Base-by-base conservation (phyloP, 192 early-diverging fungal species). In the Allomyces macrogynus region DNA sequence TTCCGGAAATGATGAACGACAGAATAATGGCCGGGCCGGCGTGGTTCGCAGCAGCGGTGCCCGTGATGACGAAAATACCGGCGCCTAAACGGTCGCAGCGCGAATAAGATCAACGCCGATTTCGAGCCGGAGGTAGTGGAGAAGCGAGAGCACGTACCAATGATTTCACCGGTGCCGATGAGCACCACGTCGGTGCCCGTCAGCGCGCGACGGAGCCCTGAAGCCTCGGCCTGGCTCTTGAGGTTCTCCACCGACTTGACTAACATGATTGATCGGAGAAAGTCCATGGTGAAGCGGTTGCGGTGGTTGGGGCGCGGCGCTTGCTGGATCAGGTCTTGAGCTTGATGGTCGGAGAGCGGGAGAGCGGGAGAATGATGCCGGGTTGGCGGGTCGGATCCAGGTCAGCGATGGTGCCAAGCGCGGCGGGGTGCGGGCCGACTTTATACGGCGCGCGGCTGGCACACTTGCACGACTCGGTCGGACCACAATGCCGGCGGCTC, bases 1-100 rank as follows among this genome's bases (percentile, higher is more conserved):
- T 11, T 4, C 44, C 65, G 22, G 89, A 83, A 11, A 95, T 81
- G 23, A 90, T 63, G 61, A 89, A 90, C n/a, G 89, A 89, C 43
- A 95, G 66, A 4, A 89, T 82, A 16, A 95, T 74, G 2, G 87
- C 87, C 1, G 92, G 92, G 0, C 92, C 92, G 11, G 92, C 84
- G 65, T 89, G 79, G 12, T 80, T 71, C 0, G 74, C 79, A n/a
- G 92, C 92, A 1, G 88, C 90, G 11, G 12, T 14, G 49, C 49
- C 49, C 16, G 49, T 57, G 16, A 57, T 57, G 49, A 57, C 49
- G 5, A 57, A 57, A n/a, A 57, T 57, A 5, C 49, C 49, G 12
- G 16, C 49, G 49, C 49, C 49, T 57, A 20, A 10, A 20, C 20
- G 12, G 49, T 57, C 20, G 49, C 20, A 20, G 16, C 20, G 20